These are phyloP conservation scores for Croton laevigatus DNA, from an alignment of 441 rosid genomes.

Conservation along the genomic window DNA sequence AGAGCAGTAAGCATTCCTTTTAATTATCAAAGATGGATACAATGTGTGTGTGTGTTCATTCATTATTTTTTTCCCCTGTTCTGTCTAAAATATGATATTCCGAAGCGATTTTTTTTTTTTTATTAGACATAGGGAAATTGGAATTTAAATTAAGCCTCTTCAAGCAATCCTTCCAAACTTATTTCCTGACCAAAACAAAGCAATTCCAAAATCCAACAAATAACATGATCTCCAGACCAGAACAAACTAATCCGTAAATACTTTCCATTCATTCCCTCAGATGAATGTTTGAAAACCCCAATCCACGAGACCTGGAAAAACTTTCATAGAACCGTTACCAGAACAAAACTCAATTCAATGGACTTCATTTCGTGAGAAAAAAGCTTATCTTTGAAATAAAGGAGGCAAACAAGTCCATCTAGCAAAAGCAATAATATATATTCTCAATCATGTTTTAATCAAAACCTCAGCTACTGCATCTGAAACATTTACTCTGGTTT, in stretches of 20 bases:
- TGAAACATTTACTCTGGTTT: conserved; percentile 2
- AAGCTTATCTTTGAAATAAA: background rate
- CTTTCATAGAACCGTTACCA: background rate
- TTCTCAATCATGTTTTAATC: background rate
- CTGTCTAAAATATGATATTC: background rate
- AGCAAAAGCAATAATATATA: background rate
- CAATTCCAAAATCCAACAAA: background rate
- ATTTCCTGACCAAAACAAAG: background rate
- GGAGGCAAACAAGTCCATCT: background rate
- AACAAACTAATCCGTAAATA: too few species aligned
- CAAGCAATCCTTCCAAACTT: background rate
- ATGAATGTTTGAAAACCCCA: background rate
- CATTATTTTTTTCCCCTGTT: too few species aligned
- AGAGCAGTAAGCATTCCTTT: background rate
- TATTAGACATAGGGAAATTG: background rate
- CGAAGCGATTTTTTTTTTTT: background rate
- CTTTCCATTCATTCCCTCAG: background rate
- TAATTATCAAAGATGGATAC: background rate
- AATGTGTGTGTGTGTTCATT: background rate
- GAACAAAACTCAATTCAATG: background rate
- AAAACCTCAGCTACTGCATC: background rate
- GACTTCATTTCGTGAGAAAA: background rate
- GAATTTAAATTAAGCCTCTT: background rate
- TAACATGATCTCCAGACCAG: background rate
- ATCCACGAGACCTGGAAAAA: background rate